Conservation (phyloP, 75 land plant species). For the Pinus taeda region DNA sequence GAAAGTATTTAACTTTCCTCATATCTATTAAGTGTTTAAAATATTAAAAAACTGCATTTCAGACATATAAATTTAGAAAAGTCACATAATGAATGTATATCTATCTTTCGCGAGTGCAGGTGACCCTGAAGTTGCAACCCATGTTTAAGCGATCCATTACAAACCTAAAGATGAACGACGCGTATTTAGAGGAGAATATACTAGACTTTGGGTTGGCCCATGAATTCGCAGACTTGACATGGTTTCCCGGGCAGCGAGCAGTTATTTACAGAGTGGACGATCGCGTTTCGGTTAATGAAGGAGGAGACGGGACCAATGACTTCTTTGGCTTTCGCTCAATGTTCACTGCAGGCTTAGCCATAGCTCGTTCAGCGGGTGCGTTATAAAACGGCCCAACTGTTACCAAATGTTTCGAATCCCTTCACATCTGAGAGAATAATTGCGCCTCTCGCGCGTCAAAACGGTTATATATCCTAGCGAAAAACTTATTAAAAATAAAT, state of each 20-base stretch:
- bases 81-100: no score
- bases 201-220: constrained; percentile 31
- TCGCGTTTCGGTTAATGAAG: constrained; percentile 34
- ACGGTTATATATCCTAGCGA: no score
- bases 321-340: constrained; percentile 50
- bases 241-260: constrained; percentile 58
- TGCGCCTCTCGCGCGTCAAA: no score
- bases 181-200: constrained; percentile 34
- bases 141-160: constrained; percentile 59
- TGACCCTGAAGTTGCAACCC: constrained; percentile 50
- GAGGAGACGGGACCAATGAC: constrained; percentile 50
- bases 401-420: not conserved
- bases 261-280: constrained; percentile 53
- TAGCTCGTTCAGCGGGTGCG: constrained; percentile 32
- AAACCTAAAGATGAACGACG: constrained; percentile 18
- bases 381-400: not conserved
- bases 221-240: constrained; percentile 71
- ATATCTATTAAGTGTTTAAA: no score
- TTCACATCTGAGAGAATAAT: not conserved
- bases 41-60: no score
- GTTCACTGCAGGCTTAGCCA: constrained; percentile 7
- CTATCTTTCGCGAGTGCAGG: constrained; percentile 13
- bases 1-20: no score
- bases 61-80: no score
- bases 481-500: no score